These are phyloP conservation scores for Hirschfeldia incana DNA, from an alignment of 345 rosid species.

Conservation along the genomic window DNA sequence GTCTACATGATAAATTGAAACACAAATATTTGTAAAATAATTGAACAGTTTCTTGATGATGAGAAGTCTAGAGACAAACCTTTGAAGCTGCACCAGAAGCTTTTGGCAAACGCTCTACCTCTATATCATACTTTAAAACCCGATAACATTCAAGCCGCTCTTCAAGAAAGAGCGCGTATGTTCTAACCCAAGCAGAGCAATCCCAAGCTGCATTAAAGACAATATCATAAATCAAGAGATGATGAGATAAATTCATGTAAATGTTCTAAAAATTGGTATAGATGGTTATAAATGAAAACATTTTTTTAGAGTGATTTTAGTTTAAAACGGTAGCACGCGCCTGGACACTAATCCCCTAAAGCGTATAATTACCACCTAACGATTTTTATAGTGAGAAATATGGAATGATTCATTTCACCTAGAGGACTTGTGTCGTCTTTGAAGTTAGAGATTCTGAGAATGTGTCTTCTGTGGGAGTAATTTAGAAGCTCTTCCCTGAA, in stretches of 20 bases:
- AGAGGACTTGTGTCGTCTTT: constrained; percentile 92
- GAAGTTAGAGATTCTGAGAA: constrained; percentile 88
- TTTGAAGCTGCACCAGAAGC: constrained; percentile 53
- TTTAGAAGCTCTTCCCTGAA: constrained; percentile 84
- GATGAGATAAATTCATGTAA: neutral
- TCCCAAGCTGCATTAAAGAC: constrained; percentile 74
- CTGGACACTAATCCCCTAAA: too few relatives aligned
- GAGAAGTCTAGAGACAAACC: constrained; percentile 45
- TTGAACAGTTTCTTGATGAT: neutral
- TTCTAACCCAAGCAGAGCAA: constrained; percentile 93
- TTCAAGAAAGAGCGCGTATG: constrained; percentile 86
- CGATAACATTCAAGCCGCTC: constrained; percentile 90
- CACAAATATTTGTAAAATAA: neutral
- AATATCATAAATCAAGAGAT: neutral
- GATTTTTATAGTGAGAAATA: neutral
- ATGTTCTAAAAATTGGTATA: neutral
- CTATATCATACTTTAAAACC: constrained; percentile 76
- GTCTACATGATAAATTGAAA: constrained; percentile 43
- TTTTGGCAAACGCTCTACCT: constrained; percentile 77
- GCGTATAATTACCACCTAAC: too few relatives aligned
- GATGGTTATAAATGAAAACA: too few relatives aligned
- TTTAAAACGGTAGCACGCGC: too few relatives aligned
- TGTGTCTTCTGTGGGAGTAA: constrained; percentile 70
- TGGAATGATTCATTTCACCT: constrained; percentile 44
- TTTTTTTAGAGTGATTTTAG: too few relatives aligned